Evolutionary conservation across 2,329 filamentous ascomycete species (phyloP).

Genomic region (Colletotrichum simmondsii): DNA sequence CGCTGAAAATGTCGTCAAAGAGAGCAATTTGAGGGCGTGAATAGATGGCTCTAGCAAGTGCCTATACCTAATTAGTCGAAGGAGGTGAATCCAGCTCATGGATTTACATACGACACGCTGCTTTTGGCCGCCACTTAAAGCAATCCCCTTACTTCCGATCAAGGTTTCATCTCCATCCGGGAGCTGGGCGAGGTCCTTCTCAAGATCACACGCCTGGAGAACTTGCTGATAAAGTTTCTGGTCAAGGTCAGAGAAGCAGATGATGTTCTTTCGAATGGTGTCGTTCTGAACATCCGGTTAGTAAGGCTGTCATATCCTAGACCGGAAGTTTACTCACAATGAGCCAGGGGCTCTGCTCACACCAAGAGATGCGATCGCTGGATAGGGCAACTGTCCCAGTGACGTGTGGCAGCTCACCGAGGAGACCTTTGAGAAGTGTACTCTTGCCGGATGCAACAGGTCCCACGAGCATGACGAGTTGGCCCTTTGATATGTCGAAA

Average conservation of each 20-base stretch:
- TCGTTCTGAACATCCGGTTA: slow-evolving; percentile 39
- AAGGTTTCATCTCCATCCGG: slow-evolving; percentile 49
- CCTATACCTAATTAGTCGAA: slow-evolving; percentile 37
- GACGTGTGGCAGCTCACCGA: slow-evolving; percentile 43
- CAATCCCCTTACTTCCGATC: slow-evolving; percentile 57
- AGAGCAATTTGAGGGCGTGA: slow-evolving; percentile 44
- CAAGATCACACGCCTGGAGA: slow-evolving; percentile 45
- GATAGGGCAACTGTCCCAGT: slow-evolving; percentile 37
- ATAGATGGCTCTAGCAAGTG: slow-evolving; percentile 51
- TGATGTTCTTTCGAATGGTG: slow-evolving; percentile 48
- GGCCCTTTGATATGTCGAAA: slow-evolving; percentile 42
- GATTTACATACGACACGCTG: slow-evolving; percentile 49
- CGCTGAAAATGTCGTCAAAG: slow-evolving; percentile 52
- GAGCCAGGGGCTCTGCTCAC: slow-evolving; percentile 49
- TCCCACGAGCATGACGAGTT: slow-evolving; percentile 53
- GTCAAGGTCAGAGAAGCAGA: slow-evolving; percentile 43
- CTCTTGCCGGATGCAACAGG: slow-evolving; percentile 58
- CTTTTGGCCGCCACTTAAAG: slow-evolving; percentile 59
- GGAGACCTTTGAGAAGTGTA: slow-evolving; percentile 52
- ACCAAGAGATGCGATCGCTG: slow-evolving; percentile 40
- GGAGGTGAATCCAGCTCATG: too few species aligned
- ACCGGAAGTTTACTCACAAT: slow-evolving; percentile 33
- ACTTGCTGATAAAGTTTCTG: slow-evolving; percentile 39
- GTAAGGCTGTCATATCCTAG: background rate
- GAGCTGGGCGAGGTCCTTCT: slow-evolving; percentile 45